Percentiles rank a stretch among this genome's conserved stretches.
Evolutionary conservation across 78 protist species (phyloP).

Genomic region (Polysphondylium violaceum): DNA sequence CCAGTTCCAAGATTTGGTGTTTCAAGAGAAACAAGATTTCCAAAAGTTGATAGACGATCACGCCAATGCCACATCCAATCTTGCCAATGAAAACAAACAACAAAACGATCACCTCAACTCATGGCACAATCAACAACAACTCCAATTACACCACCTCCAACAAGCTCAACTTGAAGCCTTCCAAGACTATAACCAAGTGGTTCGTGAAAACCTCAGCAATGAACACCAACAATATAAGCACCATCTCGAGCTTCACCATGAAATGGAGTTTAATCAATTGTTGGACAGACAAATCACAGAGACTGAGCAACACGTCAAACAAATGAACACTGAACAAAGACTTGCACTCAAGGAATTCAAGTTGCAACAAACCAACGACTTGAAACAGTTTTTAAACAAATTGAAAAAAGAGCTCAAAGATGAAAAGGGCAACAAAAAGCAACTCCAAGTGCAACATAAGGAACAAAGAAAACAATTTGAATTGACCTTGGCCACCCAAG

Average conservation of each 20-base stretch:
- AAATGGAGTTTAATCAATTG: conserved; percentile 35
- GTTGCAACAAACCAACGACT: conserved; percentile 40
- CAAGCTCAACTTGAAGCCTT: conserved; percentile 46
- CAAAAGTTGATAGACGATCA: conserved; percentile 70
- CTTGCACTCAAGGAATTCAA: conserved; percentile 41
- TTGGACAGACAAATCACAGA: conserved; percentile 57
- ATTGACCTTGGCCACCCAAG: conserved; percentile 17
- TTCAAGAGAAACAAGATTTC: conserved; percentile 71
- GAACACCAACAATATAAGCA: conserved; percentile 37
- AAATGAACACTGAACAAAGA: conserved; percentile 48
- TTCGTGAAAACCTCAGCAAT: conserved; percentile 48
- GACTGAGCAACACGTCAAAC: conserved; percentile 73
- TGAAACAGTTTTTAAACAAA: conserved; percentile 66
- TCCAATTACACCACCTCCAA: conserved; percentile 14
- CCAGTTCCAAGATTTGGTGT: conserved; percentile 32
- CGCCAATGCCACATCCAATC: conserved; percentile 8
- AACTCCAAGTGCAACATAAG: conserved; percentile 59
- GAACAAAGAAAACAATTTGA: conserved; percentile 77
- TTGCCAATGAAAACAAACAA: conserved; percentile 39
- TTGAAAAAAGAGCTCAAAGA: conserved; percentile 64
- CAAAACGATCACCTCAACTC: conserved; percentile 46
- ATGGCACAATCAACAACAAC: conserved; percentile 69
- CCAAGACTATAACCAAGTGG: conserved; percentile 17
- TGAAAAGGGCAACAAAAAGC: conserved; percentile 64
- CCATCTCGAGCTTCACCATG: conserved; percentile 44